A percentile compares a stretch with the other conserved stretches of the same genome.
Evolutionary conservation across 2,329 filamentous ascomycete genomes (phyloP).

Genomic region (Pseudogymnoascus sp.): DNA sequence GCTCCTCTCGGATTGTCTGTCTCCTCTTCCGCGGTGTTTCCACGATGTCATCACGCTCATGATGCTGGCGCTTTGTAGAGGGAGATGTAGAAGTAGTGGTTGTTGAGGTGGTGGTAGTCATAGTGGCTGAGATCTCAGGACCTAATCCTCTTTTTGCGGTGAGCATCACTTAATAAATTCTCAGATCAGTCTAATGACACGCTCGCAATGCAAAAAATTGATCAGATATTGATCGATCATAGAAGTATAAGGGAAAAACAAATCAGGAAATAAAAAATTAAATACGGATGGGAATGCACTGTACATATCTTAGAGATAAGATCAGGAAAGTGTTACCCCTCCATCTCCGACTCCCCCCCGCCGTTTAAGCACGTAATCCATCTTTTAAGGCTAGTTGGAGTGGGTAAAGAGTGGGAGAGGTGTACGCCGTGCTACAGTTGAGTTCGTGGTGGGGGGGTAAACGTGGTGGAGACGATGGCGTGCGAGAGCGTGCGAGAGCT

Average conservation of each 20-base stretch:
- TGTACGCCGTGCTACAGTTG: not conserved
- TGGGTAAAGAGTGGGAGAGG: not conserved
- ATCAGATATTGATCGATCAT: not conserved
- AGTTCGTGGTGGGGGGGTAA: not conserved
- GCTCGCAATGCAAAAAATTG: not conserved
- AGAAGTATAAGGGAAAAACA: not conserved
- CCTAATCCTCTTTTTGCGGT: not conserved
- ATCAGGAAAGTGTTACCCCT: constrained; percentile 1
- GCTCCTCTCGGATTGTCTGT: not conserved
- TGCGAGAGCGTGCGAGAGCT: not conserved
- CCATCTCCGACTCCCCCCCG: not conserved
- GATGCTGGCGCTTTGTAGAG: not conserved
- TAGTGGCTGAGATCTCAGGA: not conserved
- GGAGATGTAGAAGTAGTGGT: not conserved
- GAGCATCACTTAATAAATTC: not conserved
- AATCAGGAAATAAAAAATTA: not conserved
- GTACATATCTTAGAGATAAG: constrained; percentile 4
- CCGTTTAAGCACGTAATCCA: not conserved
- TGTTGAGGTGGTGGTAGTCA: not conserved
- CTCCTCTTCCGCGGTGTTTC: not conserved
- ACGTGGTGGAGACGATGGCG: not conserved
- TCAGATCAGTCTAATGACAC: not conserved
- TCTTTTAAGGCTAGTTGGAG: not conserved
- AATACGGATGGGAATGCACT: not conserved
- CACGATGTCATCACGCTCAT: not conserved